A percentile compares a stretch with the other conserved stretches of the same genome.
phyloP scores from a whole-genome alignment of 1,284 basidiomycete species.

The Cutaneotrichosporon dermatis region DNA sequence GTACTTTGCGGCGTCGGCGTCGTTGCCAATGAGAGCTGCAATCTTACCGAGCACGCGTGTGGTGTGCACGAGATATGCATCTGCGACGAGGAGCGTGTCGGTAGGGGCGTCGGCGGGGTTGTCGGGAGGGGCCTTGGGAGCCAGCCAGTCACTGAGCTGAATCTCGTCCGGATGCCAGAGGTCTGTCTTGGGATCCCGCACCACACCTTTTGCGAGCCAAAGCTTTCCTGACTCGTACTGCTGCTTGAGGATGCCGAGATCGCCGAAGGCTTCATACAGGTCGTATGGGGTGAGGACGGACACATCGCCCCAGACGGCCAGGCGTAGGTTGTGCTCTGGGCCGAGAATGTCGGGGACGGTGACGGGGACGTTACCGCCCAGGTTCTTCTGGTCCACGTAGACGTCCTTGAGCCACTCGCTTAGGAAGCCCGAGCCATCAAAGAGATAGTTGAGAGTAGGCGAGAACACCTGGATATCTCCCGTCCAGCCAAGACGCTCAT shows the following conservation, averaged over 20 bases:
- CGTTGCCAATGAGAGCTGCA: conserved; percentile 23
- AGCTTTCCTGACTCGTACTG: too few relatives aligned
- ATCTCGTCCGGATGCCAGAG: background rate
- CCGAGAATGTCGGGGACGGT: conserved; percentile 27
- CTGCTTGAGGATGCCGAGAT: too few relatives aligned
- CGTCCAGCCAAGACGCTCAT: conserved; percentile 44
- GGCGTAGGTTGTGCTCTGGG: too few relatives aligned
- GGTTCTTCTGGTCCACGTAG: conserved; percentile 20
- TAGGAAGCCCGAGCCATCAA: conserved; percentile 30
- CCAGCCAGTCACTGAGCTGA: conserved; percentile 36
- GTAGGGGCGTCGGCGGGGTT: conserved; percentile 22
- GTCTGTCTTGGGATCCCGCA: too few relatives aligned
- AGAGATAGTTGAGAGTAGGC: conserved; percentile 33
- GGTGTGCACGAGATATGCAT: conserved; percentile 34
- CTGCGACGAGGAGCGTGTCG: conserved; percentile 30
- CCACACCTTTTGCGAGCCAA: too few relatives aligned
- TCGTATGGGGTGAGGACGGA: conserved; percentile 29
- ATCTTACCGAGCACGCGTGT: conserved; percentile 24
- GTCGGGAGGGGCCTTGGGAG: conserved; percentile 26
- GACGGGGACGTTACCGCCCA: conserved; percentile 20
- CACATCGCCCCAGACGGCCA: conserved; percentile 18
- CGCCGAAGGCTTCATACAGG: conserved; percentile 27
- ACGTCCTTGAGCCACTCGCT: conserved; percentile 37
- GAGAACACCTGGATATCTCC: conserved; percentile 41
- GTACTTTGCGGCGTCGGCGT: conserved; percentile 17